These are phyloP conservation scores for Yamadazyma spencermartinsiae DNA, from an alignment of 1,139 yeast genomes.

Conservation along the genomic window DNA sequence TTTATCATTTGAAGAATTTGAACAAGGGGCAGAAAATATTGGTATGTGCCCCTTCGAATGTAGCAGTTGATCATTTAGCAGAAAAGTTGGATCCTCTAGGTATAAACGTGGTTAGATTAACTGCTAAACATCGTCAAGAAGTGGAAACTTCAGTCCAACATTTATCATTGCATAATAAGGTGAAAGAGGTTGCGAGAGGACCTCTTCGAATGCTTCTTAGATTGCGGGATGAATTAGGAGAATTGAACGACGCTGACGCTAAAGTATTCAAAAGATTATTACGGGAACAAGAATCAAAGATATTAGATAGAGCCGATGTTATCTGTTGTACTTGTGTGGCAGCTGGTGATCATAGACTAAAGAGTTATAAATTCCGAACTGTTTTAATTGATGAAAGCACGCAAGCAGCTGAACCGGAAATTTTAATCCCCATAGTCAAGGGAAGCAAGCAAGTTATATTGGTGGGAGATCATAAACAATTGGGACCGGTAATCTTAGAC, in stretches of 20 bases:
- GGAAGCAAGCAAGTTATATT: slow-evolving; percentile 88
- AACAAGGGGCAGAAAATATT: slow-evolving; percentile 56
- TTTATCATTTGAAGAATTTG: slow-evolving; percentile 68
- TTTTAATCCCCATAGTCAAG: slow-evolving; percentile 81
- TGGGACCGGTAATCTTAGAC: slow-evolving; percentile 87
- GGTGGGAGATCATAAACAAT: slow-evolving; percentile 94
- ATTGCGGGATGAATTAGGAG: slow-evolving; percentile 69
- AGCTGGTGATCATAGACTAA: slow-evolving; percentile 74
- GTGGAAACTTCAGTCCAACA: slow-evolving; percentile 62
- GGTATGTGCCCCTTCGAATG: slow-evolving; percentile 95
- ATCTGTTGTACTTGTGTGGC: slow-evolving; percentile 93
- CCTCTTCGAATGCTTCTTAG: slow-evolving; percentile 59
- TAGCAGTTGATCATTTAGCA: slow-evolving; percentile 92
- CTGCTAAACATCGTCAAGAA: slow-evolving; percentile 80
- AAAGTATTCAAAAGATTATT: slow-evolving; percentile 26
- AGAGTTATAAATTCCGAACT: slow-evolving; percentile 58
- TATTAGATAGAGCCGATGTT: slow-evolving; percentile 67
- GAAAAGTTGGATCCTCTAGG: slow-evolving; percentile 67
- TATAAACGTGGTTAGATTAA: slow-evolving; percentile 70
- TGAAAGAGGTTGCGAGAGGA: slow-evolving; percentile 48
- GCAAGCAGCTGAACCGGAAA: slow-evolving; percentile 92
- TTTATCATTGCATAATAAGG: slow-evolving; percentile 53
- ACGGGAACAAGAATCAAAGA: slow-evolving; percentile 40
- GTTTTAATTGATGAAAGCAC: slow-evolving; percentile 92
- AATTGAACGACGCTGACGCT: slow-evolving; percentile 58